phyloP scores from a whole-genome alignment of 768 basidiomycete genomes.

The Hebeloma cylindrosporum region DNA sequence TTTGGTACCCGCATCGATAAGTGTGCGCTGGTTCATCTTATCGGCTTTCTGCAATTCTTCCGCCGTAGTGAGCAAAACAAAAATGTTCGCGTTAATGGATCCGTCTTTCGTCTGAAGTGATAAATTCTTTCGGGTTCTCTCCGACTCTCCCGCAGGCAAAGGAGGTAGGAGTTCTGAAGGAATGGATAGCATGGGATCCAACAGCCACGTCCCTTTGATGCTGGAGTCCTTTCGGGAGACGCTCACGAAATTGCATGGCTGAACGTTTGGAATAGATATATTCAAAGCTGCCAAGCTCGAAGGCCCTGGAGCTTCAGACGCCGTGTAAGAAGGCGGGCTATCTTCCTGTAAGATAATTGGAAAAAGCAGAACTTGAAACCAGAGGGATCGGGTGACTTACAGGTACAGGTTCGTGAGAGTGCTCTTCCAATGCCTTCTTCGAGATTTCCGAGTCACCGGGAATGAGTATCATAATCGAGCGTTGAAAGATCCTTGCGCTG shows the following conservation, averaged over 20 bases:
- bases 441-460: too few relatives aligned
- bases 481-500: too few relatives aligned
- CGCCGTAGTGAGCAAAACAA: constrained; percentile 23
- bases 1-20: constrained; percentile 9
- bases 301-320: too few relatives aligned
- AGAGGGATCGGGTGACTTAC: too few relatives aligned
- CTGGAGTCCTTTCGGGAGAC: constrained; percentile 26
- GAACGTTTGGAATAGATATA: constrained; percentile 15
- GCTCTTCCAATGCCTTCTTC: too few relatives aligned
- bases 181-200: constrained; percentile 40
- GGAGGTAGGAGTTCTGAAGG: constrained; percentile 38
- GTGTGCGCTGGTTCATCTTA: constrained; percentile 13
- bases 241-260: constrained; percentile 33
- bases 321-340: too few relatives aligned
- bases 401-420: too few relatives aligned
- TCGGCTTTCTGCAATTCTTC: not conserved
- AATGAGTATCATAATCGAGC: too few relatives aligned
- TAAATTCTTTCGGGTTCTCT: constrained; percentile 38
- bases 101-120: constrained; percentile 32
- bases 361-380: too few relatives aligned
- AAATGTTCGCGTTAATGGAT: constrained; percentile 37
- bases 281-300: too few relatives aligned
- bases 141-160: constrained; percentile 31
- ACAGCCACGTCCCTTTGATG: constrained; percentile 35
- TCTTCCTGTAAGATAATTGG: too few relatives aligned